These are phyloP conservation scores for Boechera stricta DNA, from an alignment of 345 rosid genomes.

Conservation along the genomic window DNA sequence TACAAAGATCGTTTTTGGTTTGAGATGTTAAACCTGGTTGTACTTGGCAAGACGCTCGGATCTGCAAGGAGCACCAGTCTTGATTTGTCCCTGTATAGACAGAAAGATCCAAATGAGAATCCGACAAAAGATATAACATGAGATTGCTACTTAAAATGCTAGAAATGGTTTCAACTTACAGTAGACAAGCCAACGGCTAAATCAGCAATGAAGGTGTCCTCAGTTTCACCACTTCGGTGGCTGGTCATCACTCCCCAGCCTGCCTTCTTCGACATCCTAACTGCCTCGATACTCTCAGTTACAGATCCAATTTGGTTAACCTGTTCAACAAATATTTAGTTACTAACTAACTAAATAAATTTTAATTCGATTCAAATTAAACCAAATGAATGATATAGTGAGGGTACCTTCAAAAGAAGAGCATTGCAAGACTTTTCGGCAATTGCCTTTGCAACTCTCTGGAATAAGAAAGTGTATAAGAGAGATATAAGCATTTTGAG, in stretches of 20 bases:
- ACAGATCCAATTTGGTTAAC: constrained; percentile 98
- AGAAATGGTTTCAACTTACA: constrained; percentile 46
- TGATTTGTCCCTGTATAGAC: constrained; percentile 83
- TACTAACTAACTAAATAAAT: too few species aligned
- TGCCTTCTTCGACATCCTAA: constrained; percentile 94
- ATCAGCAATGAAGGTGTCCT: constrained; percentile 97
- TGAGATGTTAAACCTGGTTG: constrained; percentile 67
- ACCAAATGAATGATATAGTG: not conserved
- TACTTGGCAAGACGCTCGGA: constrained; percentile 97
- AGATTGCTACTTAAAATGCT: not conserved
- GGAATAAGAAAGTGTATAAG: constrained; percentile 30
- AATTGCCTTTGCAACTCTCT: constrained; percentile 96
- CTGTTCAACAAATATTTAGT: constrained; percentile 46
- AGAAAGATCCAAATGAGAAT: constrained; percentile 8
- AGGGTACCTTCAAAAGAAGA: constrained; percentile 83
- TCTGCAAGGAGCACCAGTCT: constrained; percentile 98
- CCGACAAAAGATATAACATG: too few species aligned
- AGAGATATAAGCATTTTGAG: constrained; percentile 9
- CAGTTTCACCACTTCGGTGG: constrained; percentile 98
- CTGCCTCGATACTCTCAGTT: constrained; percentile 98
- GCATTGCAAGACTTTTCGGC: constrained; percentile 89
- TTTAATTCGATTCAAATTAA: not conserved
- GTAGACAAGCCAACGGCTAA: constrained; percentile 93
- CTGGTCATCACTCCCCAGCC: constrained; percentile 99
- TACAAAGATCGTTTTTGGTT: not conserved